A percentile compares a stretch with the other conserved stretches of the same genome.
Conservation (phyloP, 1,139 yeast species). For the Yamadazyma triangularis region DNA sequence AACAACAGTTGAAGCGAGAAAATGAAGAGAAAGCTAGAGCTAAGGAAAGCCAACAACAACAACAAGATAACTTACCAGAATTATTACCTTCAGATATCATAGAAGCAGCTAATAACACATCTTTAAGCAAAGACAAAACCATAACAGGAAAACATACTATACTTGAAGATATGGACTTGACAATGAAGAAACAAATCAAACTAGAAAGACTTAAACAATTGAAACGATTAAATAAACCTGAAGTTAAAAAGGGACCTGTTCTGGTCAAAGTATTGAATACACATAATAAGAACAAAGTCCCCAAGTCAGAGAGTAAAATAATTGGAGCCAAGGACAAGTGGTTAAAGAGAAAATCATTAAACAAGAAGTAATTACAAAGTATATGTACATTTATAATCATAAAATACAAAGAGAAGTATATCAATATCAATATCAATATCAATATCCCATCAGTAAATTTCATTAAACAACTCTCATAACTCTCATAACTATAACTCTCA, state of each 20-base stretch:
- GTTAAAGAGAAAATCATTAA: conserved; percentile 54
- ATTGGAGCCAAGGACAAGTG: conserved; percentile 49
- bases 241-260: conserved; percentile 53
- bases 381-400: not conserved
- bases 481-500: no score
- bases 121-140: conserved; percentile 8
- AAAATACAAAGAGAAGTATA: not conserved
- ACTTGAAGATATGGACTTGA: conserved; percentile 30
- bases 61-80: conserved; percentile 38
- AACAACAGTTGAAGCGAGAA: conserved; percentile 35
- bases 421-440: no score
- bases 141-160: conserved; percentile 39
- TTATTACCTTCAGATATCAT: conserved; percentile 47
- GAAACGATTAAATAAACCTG: conserved; percentile 32
- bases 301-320: conserved; percentile 38
- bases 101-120: conserved; percentile 17
- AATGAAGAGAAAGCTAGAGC: conserved; percentile 22
- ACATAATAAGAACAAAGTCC: conserved; percentile 32
- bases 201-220: conserved; percentile 40
- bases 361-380: conserved; percentile 29
- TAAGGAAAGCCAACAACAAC: conserved; percentile 8
- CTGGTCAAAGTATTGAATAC: conserved; percentile 36
- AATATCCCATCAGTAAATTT: not conserved
- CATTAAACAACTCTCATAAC: no score
- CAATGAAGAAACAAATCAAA: conserved; percentile 26